A percentile compares a stretch with the other conserved stretches of the same genome.
Evolutionary conservation across 2,329 filamentous ascomycete genomes (phyloP).

Genomic region (Fusarium sp.): DNA sequence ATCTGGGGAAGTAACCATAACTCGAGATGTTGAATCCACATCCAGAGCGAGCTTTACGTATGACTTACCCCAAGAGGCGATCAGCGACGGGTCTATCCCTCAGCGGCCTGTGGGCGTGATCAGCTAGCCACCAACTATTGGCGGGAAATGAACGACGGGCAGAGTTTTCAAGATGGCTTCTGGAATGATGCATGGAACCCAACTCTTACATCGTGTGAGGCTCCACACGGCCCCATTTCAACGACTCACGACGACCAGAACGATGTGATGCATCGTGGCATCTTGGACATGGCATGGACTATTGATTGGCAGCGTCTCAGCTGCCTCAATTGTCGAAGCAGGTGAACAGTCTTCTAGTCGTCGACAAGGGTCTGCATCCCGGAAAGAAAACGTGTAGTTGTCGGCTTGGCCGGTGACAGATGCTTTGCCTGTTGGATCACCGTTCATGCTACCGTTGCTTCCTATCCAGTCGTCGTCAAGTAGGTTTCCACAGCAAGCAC

Average conservation of each 20-base stretch:
- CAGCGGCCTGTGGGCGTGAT: constrained; percentile 24
- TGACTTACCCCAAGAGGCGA: constrained; percentile 19
- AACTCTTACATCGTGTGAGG: constrained; percentile 33
- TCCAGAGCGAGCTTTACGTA: constrained; percentile 16
- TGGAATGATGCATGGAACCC: constrained; percentile 32
- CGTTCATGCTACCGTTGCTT: neutral
- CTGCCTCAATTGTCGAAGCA: neutral
- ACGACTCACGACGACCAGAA: constrained; percentile 25
- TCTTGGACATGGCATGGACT: constrained; percentile 3
- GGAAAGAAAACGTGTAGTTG: neutral
- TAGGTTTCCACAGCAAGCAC: constrained; percentile 1
- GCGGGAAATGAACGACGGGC: constrained; percentile 28
- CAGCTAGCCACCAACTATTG: constrained; percentile 17
- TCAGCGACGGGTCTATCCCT: constrained; percentile 14
- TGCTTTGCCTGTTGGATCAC: neutral
- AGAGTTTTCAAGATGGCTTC: constrained; percentile 38
- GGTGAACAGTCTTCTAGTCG: neutral
- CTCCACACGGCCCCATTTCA: constrained; percentile 19
- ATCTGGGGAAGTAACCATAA: constrained; percentile 33
- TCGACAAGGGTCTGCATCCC: neutral
- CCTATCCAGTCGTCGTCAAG: neutral
- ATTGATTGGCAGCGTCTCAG: constrained; percentile 22
- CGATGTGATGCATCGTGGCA: constrained; percentile 20
- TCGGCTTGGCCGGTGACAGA: constrained; percentile 3
- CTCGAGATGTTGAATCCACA: constrained; percentile 21